Evolutionary conservation across 2,329 filamentous ascomycete genomes (phyloP).

Genomic region (Calonectria montana): DNA sequence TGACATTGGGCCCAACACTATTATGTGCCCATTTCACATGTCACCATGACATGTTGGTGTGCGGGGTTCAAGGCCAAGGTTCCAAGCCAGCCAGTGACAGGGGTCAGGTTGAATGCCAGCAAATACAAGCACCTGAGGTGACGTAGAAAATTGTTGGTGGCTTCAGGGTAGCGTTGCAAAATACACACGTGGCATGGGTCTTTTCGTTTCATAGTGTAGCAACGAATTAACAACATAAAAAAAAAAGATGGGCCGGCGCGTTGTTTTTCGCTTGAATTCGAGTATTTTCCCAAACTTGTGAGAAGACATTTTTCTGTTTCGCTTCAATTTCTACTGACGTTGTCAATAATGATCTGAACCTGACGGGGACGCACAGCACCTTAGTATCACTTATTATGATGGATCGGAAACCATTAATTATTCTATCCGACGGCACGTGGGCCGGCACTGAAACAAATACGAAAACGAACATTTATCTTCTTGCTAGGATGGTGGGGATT

Average conservation of each 20-base stretch:
- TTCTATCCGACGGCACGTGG: conserved; percentile 39
- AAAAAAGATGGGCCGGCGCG: too few relatives aligned
- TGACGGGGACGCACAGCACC: too few relatives aligned
- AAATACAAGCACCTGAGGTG: neutral
- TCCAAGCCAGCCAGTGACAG: neutral
- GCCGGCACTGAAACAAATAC: conserved; percentile 31
- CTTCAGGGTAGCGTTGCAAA: neutral
- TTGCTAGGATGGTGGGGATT: conserved; percentile 32
- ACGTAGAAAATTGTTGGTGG: neutral
- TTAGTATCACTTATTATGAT: neutral
- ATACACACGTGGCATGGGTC: neutral
- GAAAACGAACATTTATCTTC: conserved; percentile 29
- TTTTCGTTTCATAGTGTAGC: neutral
- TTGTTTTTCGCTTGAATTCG: too few relatives aligned
- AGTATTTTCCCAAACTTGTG: too few relatives aligned
- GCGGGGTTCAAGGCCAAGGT: neutral
- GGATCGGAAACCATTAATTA: conserved; percentile 8
- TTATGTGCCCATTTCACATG: neutral
- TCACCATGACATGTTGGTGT: neutral
- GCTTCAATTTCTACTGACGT: too few relatives aligned
- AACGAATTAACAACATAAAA: neutral
- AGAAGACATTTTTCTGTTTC: too few relatives aligned
- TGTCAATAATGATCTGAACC: too few relatives aligned
- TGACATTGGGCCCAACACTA: neutral
- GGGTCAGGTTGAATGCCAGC: neutral